Evolutionary conservation across 495 filamentous ascomycete genomes (phyloP).

Genomic region (Aspergillus mulundensis): DNA sequence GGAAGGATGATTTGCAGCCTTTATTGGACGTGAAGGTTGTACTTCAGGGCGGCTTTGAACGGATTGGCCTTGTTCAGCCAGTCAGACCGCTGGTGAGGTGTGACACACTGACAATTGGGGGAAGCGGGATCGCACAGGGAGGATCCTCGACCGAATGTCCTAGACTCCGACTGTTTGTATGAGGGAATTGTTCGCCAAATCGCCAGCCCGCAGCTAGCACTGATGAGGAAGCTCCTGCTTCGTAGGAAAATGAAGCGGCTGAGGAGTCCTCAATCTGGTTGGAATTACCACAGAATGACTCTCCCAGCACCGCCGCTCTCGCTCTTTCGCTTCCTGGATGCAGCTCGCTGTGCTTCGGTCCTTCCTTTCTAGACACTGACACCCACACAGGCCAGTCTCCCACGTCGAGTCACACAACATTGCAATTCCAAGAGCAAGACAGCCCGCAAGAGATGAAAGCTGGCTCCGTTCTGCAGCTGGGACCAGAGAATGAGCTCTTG

Average conservation of each 20-base stretch:
- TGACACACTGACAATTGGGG: not conserved
- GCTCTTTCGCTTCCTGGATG: not conserved
- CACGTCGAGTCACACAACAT: not conserved
- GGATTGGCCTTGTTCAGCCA: no score
- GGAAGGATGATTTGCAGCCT: not conserved
- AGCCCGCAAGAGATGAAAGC: not conserved
- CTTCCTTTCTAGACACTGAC: not conserved
- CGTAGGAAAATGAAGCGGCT: not conserved
- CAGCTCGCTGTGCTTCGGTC: not conserved
- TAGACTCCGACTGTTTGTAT: conserved; percentile 5
- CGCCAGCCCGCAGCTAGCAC: conserved; percentile 17
- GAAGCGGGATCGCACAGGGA: conserved; percentile 3
- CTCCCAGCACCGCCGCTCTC: not conserved
- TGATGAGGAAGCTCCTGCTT: conserved; percentile 15
- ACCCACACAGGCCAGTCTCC: not conserved
- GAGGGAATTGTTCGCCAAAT: conserved; percentile 22
- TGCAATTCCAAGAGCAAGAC: not conserved
- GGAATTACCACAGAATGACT: conserved; percentile 6
- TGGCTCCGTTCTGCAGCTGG: not conserved
- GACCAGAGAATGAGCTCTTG: not conserved
- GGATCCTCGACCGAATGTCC: not conserved
- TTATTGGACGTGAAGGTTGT: not conserved
- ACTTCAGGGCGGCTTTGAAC: not conserved
- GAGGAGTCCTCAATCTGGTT: not conserved
- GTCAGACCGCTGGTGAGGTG: not conserved